Base-by-base conservation (phyloP, 208 protist species). In the Leishmania tropica region DNA sequence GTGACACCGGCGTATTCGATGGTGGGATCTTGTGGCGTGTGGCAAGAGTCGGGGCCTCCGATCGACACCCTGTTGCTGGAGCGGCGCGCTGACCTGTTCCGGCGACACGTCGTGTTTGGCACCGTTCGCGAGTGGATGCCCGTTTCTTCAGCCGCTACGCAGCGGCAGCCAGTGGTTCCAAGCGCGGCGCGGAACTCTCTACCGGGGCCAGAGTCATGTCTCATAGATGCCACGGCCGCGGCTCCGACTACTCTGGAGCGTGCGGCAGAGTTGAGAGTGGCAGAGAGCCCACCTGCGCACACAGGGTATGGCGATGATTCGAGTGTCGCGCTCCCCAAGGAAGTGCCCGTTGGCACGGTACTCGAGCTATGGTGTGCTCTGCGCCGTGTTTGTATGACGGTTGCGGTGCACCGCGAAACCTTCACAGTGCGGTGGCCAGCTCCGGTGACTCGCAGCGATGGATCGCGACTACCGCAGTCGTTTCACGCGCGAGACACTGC, bases 381-480 rank as follows among this genome's bases (percentile, higher is more conserved):
- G 54, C 92, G 87, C 17, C 91, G 87, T 21, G 86, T 94, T 45
- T 89, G 88, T 8, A 85, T 97, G 13, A 97, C 93, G 28, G 78
- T 97, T 5, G 90, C 95, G 75, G 76, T 74, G n/a, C 80, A 87
- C 53, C 84, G 92, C 11, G 77, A 77, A 10, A 92, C 89, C 17
- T 97, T 97, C 87, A 90, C 88, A 3, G 94, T 97, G 48, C 90
- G 92, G 3, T 97, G 94, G 94, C 94, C 94, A 24, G 92, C 90
- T 2, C 88, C 84, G 2, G 88, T 94, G 48, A 85, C 86, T 4
- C 83, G 89, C 10, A 62, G 85, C 1, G 86, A 87, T 72, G 89
- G 89, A n/a, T 83, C 88, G 3, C 78, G 84, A 51, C 86, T 83
- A 51, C 79, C 79, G 75, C 68, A 47, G 0, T 53, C 35, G 1